A percentile compares a stretch with the other conserved stretches of the same genome.
phyloP scores from a whole-genome alignment of 345 rosid species.

The Ricinus communis region DNA sequence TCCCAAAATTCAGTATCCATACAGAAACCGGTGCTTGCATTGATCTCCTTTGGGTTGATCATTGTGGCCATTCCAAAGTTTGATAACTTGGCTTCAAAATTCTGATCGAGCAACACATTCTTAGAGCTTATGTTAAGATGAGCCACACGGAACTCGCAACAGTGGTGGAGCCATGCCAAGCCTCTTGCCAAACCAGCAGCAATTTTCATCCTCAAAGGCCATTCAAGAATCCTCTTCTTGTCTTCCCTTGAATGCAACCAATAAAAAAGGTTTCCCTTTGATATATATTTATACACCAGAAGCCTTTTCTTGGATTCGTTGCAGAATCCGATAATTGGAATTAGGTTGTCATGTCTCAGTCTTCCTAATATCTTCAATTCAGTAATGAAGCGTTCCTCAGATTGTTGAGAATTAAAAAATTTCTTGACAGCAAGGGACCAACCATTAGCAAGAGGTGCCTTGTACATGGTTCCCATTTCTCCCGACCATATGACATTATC shows the following conservation, averaged over 20 bases:
- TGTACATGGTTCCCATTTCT: slow-evolving; percentile 11
- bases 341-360: slow-evolving; percentile 10
- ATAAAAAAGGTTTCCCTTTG: slow-evolving; percentile 28
- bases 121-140: slow-evolving; percentile 26
- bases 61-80: slow-evolving; percentile 19
- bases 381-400: slow-evolving; percentile 3
- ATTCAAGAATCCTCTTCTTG: slow-evolving; percentile 3
- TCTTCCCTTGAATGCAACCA: slow-evolving; percentile 12
- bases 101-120: slow-evolving; percentile 18
- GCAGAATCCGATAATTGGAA: slow-evolving; percentile 31
- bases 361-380: slow-evolving; percentile 18
- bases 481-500: slow-evolving; percentile 1
- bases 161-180: slow-evolving; percentile 35
- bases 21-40: background rate
- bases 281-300: slow-evolving; percentile 26
- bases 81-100: slow-evolving; percentile 22
- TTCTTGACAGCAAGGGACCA: slow-evolving; percentile 21
- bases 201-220: slow-evolving; percentile 32
- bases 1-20: slow-evolving; percentile 19
- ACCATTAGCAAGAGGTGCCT: slow-evolving; percentile 13
- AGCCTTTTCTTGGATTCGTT: slow-evolving; percentile 15
- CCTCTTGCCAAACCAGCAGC: slow-evolving; percentile 26
- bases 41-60: background rate
- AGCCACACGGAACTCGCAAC: background rate
- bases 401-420: background rate